Evolutionary conservation across 2,329 filamentous ascomycete genomes (phyloP), one percentile per base, ranked within the genome.

Genomic region (Ophiostoma sp.): DNA sequence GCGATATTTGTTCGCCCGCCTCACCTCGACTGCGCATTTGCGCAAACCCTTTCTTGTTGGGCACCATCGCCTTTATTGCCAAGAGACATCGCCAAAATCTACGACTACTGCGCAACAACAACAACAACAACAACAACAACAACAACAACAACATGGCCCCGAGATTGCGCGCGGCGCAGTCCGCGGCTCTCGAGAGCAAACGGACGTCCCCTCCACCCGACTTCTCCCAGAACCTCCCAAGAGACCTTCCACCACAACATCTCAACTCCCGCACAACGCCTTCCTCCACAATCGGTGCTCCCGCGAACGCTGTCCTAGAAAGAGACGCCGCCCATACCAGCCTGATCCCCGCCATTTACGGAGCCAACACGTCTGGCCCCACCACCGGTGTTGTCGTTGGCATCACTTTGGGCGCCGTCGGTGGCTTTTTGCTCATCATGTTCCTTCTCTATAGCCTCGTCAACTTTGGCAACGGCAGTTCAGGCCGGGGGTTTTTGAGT

Each of bases 401-500:
- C 79, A 80, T 87, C 75, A 78, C 77, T 7, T 78, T 82, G 28
- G 81, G 81, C 57, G 81, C 82, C 31, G 84, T 77, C 83, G 90
- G 19, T 87, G 81, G 79, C 15, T 82, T 82, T 66, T 72, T 82
- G 33, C 76, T 82, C 9, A 69, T 82, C 0, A 76, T 82, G n/a
- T 80, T 76, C 70, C 77, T 82, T 4, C 25, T 82, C 63, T 82
- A 82, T 76, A 76, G 74, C 52, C 79, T 78, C 75, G 75, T 81
- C 76, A 79, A 80, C 75, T 33, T 80, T 6, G 80, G 79, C 75
- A 52, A 59, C 0, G 39, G 39, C 69, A 5, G 69, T 59, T 12
- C 42, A 12, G 52, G n/a, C 3, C 15, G 64, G 42, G 64, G 69
- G 48, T 70, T 50, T 19, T n/a, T 50, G n/a, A 22, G 39, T 19